A percentile compares a stretch with the other conserved stretches of the same genome.
phyloP scores from a whole-genome alignment of 148 eudicot species.

The Suaeda aralocaspica region DNA sequence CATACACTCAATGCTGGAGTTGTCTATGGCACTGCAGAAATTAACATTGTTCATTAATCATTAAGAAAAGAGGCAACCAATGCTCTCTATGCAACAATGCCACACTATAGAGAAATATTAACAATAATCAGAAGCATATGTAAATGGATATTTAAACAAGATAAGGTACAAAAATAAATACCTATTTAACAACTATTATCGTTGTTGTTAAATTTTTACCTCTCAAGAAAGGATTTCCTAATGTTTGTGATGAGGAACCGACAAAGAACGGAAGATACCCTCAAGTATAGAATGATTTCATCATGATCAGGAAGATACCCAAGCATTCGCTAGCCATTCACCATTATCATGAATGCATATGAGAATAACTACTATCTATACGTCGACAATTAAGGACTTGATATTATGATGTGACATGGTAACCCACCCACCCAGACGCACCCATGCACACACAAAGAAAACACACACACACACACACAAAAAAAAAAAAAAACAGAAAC shows the following conservation, averaged over 20 bases:
- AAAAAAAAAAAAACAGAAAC: too few species aligned
- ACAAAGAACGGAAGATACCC: not conserved
- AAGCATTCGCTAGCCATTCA: not conserved
- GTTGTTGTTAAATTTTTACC: not conserved
- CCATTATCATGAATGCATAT: not conserved
- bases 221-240: not conserved
- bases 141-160: too few species aligned
- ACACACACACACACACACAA: too few species aligned
- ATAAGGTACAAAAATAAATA: not conserved
- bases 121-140: not conserved
- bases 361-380: not conserved
- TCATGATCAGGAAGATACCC: not conserved
- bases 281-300: not conserved
- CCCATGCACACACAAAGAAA: too few species aligned
- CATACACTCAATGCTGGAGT: constrained; percentile 58
- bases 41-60: constrained; percentile 15
- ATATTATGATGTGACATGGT: too few species aligned
- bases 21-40: constrained; percentile 68
- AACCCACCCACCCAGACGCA: too few species aligned
- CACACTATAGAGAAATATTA: not conserved
- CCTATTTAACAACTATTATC: not conserved
- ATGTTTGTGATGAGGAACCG: not conserved
- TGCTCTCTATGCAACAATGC: not conserved
- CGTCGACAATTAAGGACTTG: too few species aligned
- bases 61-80: not conserved